Base-by-base conservation (phyloP, 306 rosid genomes). In the Cucurbita pepo region DNA sequence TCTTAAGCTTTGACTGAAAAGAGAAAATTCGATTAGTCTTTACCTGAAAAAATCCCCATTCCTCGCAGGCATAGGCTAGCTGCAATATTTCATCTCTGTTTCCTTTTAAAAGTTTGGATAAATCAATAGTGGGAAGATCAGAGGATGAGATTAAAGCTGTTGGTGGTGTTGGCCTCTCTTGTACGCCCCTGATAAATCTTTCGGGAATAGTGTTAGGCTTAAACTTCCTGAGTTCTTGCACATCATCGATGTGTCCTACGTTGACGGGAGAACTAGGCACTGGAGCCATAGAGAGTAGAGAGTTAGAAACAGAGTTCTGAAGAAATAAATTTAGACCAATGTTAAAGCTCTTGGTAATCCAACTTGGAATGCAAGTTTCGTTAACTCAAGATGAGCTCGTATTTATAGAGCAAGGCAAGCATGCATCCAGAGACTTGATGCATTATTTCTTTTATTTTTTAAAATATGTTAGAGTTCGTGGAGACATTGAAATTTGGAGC, bases 21-120 rank as follows among this genome's bases (percentile, higher is more conserved):
- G 65, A 30, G 45, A 34, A 58, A 54, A 40, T 12, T 44, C 15
- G 5, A 50, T 14, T 19, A 16, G 38, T 40, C 4, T 50, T 30
- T 84, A 90, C 99, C 99, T 95, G 97, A 79, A 95, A 95, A 82
- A 95, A 95, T 57, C 97, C 99, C 97, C 93, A 95, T 58, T 91
- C 83, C 56, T 88, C 80, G 74, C 97, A 89, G 57, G 99, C 95
- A 52, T 81, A 69, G 19, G 87, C 76, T 78, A 95, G 96, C 45
- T 81, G 81, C 73, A 71, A 58, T 63, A 86, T 55, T 75, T 94
- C 90, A 47, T 87, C 88, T 71, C 40, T 78, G 82, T 59, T 80
- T 61, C 90, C 90, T 48, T 69, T 78, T 13, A 65, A 63, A 75
- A 95, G 92, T 75, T 85, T 84, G 43, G 86, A 84, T 85, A 89